Conservation (phyloP, 2,329 filamentous ascomycete genomes). For the Emergomyces africanus region DNA sequence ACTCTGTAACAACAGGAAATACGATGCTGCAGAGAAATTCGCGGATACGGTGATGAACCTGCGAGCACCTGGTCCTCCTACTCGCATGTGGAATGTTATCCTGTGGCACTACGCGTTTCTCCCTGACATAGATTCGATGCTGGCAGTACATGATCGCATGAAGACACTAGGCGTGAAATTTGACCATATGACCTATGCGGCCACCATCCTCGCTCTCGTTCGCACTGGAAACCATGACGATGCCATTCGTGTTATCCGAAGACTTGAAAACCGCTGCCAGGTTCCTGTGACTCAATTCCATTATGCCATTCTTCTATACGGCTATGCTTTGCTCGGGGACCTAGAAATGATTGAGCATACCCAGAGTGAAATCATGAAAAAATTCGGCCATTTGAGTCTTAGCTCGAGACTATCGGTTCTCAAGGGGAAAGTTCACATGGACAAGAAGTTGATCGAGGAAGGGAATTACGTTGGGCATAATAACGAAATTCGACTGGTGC, state of each 20-base stretch:
- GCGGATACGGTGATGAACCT: slow-evolving; percentile 44
- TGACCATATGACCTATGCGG: slow-evolving; percentile 47
- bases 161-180: slow-evolving; percentile 36
- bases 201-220: slow-evolving; percentile 47
- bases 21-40: slow-evolving; percentile 45
- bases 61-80: slow-evolving; percentile 40
- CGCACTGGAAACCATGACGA: slow-evolving; percentile 41
- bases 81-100: slow-evolving; percentile 66
- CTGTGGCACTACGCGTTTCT: slow-evolving; percentile 55
- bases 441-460: slow-evolving; percentile 16
- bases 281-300: slow-evolving; percentile 31
- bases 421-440: slow-evolving; percentile 22
- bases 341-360: slow-evolving; percentile 38
- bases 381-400: slow-evolving; percentile 22
- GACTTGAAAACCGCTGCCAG: slow-evolving; percentile 25
- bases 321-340: slow-evolving; percentile 39
- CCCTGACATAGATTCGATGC: slow-evolving; percentile 44
- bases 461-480: slow-evolving; percentile 5
- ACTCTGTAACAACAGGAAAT: slow-evolving; percentile 46
- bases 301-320: slow-evolving; percentile 34
- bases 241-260: slow-evolving; percentile 40
- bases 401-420: slow-evolving; percentile 26
- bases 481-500: slow-evolving; percentile 14
- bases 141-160: slow-evolving; percentile 45
- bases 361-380: slow-evolving; percentile 30